phyloP scores from a whole-genome alignment of 1,139 yeast genomes.

The Geotrichum fermentans region DNA sequence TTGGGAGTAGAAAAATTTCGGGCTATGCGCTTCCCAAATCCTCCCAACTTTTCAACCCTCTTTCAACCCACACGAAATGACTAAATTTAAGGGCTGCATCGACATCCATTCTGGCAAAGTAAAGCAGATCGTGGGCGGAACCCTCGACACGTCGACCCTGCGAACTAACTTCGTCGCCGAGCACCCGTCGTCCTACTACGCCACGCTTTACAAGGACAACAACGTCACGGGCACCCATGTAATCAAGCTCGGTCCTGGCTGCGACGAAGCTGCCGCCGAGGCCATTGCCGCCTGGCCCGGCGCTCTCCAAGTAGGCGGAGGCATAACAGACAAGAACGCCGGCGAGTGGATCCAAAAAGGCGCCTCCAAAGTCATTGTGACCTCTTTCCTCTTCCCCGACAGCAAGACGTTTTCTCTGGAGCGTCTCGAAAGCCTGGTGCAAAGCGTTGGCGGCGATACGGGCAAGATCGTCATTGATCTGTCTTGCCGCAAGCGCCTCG shows the following conservation, averaged over 20 bases:
- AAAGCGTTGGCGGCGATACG: constrained; percentile 52
- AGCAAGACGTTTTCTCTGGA: constrained; percentile 52
- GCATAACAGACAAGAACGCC: constrained; percentile 73
- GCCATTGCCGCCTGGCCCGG: constrained; percentile 76
- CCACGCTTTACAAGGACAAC: constrained; percentile 59
- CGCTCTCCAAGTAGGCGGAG: constrained; percentile 85
- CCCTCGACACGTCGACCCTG: constrained; percentile 47
- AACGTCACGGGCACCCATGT: constrained; percentile 78
- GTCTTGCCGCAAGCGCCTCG: constrained; percentile 56
- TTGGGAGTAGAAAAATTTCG: constrained; percentile 4
- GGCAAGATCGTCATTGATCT: constrained; percentile 73
- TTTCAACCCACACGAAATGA: constrained; percentile 47
- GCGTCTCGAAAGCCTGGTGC: constrained; percentile 48
- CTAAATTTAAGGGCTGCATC: constrained; percentile 87
- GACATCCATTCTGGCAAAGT: constrained; percentile 93
- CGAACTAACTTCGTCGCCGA: constrained; percentile 77
- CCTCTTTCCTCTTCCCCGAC: constrained; percentile 79
- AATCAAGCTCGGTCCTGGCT: constrained; percentile 80
- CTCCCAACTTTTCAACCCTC: constrained; percentile 2
- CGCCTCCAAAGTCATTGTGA: constrained; percentile 84
- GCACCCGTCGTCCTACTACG: constrained; percentile 71
- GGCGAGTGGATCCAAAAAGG: constrained; percentile 59
- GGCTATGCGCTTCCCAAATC: background rate
- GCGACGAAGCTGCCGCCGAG: constrained; percentile 74
- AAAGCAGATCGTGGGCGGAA: constrained; percentile 95